Evolutionary conservation across 805 yeast species (phyloP), one percentile per base, ranked within the genome.

Genomic region (Yamadazyma paraphyllophila): DNA sequence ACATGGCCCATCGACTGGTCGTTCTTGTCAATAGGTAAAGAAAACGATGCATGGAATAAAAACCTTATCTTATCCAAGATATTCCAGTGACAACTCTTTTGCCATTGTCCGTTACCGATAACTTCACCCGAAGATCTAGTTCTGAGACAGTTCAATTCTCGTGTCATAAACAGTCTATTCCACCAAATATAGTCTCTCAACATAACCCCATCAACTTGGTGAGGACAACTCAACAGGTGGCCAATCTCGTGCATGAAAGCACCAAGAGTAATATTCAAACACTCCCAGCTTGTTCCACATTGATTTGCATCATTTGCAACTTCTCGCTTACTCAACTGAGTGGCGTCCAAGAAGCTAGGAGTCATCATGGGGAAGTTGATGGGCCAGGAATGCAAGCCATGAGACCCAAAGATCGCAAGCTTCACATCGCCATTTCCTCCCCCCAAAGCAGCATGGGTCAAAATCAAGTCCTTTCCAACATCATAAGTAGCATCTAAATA

Each of bases 171-270:
- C 9, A 88, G 80, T 47, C 98, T 74, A 62, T 90, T 86, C 74
- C 89, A 78, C 47, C 83, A 80, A 15, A 82, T 73, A 60, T 91
- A 94, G 47, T 86, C 96, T 47, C 97, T 74, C 32, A 89, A 66
- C 98, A 92, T 94, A 24, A 92, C 85, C 14, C 98, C 98, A 53
- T 76, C 71, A 11, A 83, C 86, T 63, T 90, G 94, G 65, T 92
- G 98, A 0, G 98, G 97, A 52, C 92, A 86, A 0, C 97, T 96
- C 35, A 92, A 70, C 24, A 81, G 68, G 62, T 92, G 98, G 1
- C 99, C 98, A 42, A 92, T 84, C 61, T 92, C 98, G 63, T 92
- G 98, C 85, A 91, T 75, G 56, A 90, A 91, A 0, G 98, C 97
- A 37, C 99, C 98, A 55, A 88, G 60, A 1, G 97, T 88, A 31